Evolutionary conservation across 1,284 basidiomycete genomes (phyloP).

Genomic region (Austropuccinia psidii): DNA sequence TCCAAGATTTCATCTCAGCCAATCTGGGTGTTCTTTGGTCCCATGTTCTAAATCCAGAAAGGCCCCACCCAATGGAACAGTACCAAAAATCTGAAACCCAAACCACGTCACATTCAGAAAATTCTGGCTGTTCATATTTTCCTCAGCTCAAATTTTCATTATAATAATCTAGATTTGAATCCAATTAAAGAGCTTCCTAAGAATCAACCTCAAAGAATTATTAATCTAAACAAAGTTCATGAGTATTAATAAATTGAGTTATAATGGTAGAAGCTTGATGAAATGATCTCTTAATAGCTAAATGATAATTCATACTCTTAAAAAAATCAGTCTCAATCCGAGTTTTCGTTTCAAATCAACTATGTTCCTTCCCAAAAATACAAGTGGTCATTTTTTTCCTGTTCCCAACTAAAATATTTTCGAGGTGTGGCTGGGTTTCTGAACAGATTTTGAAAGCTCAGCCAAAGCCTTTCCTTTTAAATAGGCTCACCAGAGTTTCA

Average conservation of each 20-base stretch:
- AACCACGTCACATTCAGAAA: conserved; percentile 41
- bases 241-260: conserved; percentile 40
- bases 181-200: conserved; percentile 39
- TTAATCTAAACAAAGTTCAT: conserved; percentile 24
- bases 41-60: conserved; percentile 42
- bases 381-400: conserved; percentile 39
- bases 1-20: too few species aligned
- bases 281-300: not conserved
- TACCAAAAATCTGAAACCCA: conserved; percentile 38
- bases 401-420: conserved; percentile 42
- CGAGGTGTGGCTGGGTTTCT: conserved; percentile 45
- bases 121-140: conserved; percentile 42
- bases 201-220: conserved; percentile 37
- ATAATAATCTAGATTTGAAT: conserved; percentile 43
- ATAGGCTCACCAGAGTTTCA: not conserved
- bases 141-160: conserved; percentile 45
- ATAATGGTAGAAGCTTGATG: conserved; percentile 43
- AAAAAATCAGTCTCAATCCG: too few species aligned
- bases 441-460: conserved; percentile 39
- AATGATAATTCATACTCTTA: not conserved
- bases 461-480: not conserved
- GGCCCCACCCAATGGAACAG: conserved; percentile 43
- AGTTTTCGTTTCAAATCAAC: conserved; percentile 38
- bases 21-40: conserved; percentile 42
- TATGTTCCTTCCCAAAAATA: conserved; percentile 46